These are phyloP conservation scores for Blepharisma undulans DNA, from an alignment of 169 alveolate species.

Conservation along the genomic window DNA sequence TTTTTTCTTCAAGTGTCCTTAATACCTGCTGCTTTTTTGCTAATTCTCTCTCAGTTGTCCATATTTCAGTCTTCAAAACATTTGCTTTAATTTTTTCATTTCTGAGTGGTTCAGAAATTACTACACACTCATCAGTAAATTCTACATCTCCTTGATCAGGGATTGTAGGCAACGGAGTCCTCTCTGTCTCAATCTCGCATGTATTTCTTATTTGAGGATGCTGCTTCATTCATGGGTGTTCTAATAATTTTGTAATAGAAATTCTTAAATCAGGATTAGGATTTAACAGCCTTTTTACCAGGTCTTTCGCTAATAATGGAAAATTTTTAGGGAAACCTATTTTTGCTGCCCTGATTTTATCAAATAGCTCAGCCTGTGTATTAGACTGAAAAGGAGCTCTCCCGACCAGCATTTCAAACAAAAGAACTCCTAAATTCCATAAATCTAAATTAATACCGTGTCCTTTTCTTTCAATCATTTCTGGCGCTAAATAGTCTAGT, in stretches of 20 bases:
- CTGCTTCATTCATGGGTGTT: neutral
- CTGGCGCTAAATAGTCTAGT: slow-evolving; percentile 92
- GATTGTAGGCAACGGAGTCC: neutral
- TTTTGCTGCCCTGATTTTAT: neutral
- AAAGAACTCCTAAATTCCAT: slow-evolving; percentile 90
- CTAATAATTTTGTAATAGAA: neutral
- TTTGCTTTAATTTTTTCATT: neutral
- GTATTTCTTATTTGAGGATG: neutral
- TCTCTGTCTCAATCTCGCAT: neutral
- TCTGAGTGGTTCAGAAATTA: neutral
- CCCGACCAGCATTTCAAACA: slow-evolving; percentile 89
- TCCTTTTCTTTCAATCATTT: slow-evolving; percentile 82
- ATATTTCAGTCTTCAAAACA: neutral
- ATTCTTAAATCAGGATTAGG: neutral
- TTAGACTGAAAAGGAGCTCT: slow-evolving; percentile 86
- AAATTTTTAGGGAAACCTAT: slow-evolving; percentile 19
- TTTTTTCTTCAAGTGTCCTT: neutral
- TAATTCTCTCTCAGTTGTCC: neutral
- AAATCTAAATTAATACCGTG: slow-evolving; percentile 87
- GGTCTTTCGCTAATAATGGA: slow-evolving; percentile 9
- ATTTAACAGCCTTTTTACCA: slow-evolving; percentile 16
- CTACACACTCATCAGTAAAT: neutral
- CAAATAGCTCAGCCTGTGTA: neutral
- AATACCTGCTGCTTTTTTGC: neutral
- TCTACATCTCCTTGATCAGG: neutral